These are phyloP conservation scores for Suillus occidentalis DNA, from an alignment of 768 basidiomycete genomes.

Conservation along the genomic window DNA sequence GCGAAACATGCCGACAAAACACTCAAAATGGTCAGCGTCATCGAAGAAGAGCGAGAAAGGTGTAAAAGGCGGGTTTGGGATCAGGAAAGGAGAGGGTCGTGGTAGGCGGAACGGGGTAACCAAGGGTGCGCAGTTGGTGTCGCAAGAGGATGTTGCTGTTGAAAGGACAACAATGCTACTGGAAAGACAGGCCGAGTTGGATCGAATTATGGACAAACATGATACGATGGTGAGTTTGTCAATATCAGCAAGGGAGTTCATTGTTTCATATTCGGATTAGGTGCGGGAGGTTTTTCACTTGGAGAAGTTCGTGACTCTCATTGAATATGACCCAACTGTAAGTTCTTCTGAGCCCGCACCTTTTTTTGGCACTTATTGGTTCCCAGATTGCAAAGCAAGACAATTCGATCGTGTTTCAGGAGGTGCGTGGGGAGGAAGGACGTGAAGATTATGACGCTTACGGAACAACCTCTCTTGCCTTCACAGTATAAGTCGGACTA, in stretches of 20 bases:
- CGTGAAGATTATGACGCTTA: conserved; percentile 5
- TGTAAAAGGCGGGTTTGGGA: conserved; percentile 16
- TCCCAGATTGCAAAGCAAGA: conserved; percentile 71
- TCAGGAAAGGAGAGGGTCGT: conserved; percentile 7
- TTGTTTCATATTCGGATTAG: conserved; percentile 35
- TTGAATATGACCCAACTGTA: conserved; percentile 77
- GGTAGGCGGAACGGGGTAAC: conserved; percentile 5
- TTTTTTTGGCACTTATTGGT: conserved; percentile 6
- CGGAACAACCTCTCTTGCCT: conserved; percentile 9
- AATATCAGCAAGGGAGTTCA: neutral
- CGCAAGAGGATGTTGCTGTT: conserved; percentile 25
- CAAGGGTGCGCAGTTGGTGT: conserved; percentile 10
- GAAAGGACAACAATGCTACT: conserved; percentile 51
- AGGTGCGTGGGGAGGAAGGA: conserved; percentile 46
- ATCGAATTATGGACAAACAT: conserved; percentile 60
- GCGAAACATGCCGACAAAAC: conserved; percentile 25
- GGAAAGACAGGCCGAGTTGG: conserved; percentile 59
- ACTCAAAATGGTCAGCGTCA: conserved; percentile 8
- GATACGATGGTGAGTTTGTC: conserved; percentile 65
- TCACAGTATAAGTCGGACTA: conserved; percentile 59
- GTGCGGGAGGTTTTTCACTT: conserved; percentile 89
- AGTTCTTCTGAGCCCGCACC: conserved; percentile 15
- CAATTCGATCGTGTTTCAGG: conserved; percentile 66
- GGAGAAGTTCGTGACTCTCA: conserved; percentile 74
- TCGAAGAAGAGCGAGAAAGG: conserved; percentile 10